Conservation (phyloP, 2,329 filamentous ascomycete genomes). For the Aspergillus alliaceus region DNA sequence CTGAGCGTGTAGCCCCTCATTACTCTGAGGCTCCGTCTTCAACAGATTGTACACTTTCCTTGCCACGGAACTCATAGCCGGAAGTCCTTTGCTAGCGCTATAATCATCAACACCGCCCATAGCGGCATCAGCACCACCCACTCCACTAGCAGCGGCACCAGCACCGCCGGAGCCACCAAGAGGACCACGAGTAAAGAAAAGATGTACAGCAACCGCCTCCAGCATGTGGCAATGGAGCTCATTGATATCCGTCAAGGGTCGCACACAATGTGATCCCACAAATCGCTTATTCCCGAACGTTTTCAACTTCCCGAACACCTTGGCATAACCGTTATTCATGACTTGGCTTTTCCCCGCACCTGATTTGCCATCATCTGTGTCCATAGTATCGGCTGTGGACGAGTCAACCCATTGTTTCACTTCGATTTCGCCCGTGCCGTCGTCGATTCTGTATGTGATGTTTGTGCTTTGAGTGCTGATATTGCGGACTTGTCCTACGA, state of each 20-base stretch:
- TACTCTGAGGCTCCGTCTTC: conserved; percentile 65
- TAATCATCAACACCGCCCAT: conserved; percentile 38
- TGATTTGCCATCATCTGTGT: conserved; percentile 42
- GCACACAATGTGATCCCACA: conserved; percentile 76
- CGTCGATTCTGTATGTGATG: conserved; percentile 88
- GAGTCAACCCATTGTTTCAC: conserved; percentile 56
- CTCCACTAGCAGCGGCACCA: conserved; percentile 43
- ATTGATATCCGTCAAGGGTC: conserved; percentile 79
- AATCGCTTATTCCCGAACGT: conserved; percentile 80
- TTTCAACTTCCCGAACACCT: conserved; percentile 82
- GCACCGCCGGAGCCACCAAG: conserved; percentile 48
- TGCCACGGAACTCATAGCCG: conserved; percentile 57
- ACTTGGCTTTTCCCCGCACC: conserved; percentile 57
- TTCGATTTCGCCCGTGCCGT: conserved; percentile 90
- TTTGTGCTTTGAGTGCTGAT: conserved; percentile 86
- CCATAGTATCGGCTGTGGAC: conserved; percentile 44
- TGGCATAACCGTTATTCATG: conserved; percentile 74
- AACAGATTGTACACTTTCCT: conserved; percentile 72
- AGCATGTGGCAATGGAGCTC: conserved; percentile 91
- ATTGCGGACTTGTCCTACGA: conserved; percentile 87
- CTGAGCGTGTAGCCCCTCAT: conserved; percentile 82
- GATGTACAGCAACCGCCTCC: conserved; percentile 84
- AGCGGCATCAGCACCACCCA: conserved; percentile 20
- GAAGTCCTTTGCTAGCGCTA: conserved; percentile 36
- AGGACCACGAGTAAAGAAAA: conserved; percentile 75